Evolutionary conservation across 2,329 filamentous ascomycete genomes (phyloP), one percentile per base, ranked within the genome.

Genomic region (Gliomastix tumulicola): DNA sequence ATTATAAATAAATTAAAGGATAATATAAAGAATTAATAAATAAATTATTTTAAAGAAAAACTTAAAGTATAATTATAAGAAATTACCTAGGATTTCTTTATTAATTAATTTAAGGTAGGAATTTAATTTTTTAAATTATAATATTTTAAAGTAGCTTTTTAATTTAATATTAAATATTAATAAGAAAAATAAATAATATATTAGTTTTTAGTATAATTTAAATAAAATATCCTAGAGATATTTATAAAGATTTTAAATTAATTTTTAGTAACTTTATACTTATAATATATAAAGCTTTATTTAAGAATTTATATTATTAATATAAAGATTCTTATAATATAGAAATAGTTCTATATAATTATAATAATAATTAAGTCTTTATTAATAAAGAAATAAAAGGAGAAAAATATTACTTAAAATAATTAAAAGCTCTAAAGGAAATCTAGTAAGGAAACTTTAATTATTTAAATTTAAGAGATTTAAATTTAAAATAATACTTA

Each of bases 181-280:
- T 12, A 31, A 31, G 9, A 9, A 8, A 8, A 9, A 12, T 8
- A 12, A 9, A 9, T 12, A 31, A 31, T 31, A 31, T 12, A 31
- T 31, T 12, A 31, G 9, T 12, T 37, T 32, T 32, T 31, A 37
- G 6, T 19, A 32, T 18, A 21, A 37, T 21, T 25, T 25, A 25
- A 25, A n/a, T 25, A 25, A 25, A 25, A 25, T 9, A 9, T 9
- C 9, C 22, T 25, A 9, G 9, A 9, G n/a, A 25, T 9, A 25
- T 9, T 25, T 25, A 25, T n/a, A n/a, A 25, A n/a, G 22, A 25
- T 25, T 9, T 25, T 25, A 25, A 25, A n/a, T 25, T 25, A 25
- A 25, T 9, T 25, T 25, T 25, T 25, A 37, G 15, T 32, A 36
- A 30, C 22, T 17, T 37, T 33, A 37, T 37, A 37, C 21, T 37